These are phyloP conservation scores for Daedaleopsis nitida DNA, from an alignment of 768 basidiomycete genomes.

Conservation along the genomic window DNA sequence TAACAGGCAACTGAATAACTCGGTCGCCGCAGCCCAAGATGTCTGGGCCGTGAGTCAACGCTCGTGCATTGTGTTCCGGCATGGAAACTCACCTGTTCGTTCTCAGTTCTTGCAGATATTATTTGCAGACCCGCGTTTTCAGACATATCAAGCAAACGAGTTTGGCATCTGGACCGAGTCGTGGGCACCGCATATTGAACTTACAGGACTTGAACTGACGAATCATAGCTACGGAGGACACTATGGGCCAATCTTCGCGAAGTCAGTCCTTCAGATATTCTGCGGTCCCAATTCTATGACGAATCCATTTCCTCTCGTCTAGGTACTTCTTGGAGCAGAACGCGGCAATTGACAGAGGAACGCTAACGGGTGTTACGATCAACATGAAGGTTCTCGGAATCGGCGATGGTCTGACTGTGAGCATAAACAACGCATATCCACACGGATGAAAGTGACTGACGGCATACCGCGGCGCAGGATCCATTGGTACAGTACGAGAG, in stretches of 20 bases:
- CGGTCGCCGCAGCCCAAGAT: slow-evolving; percentile 54
- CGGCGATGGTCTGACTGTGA: slow-evolving; percentile 65
- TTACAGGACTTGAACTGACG: neutral
- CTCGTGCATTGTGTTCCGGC: neutral
- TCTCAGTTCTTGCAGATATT: slow-evolving; percentile 58
- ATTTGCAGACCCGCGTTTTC: slow-evolving; percentile 53
- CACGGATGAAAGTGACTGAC: neutral
- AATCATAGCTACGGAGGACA: slow-evolving; percentile 36
- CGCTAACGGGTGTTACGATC: slow-evolving; percentile 44
- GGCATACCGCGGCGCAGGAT: slow-evolving; percentile 25
- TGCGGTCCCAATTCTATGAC: neutral
- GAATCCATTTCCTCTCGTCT: neutral
- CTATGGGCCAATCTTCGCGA: slow-evolving; percentile 39
- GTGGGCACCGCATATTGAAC: slow-evolving; percentile 15
- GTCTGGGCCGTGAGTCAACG: slow-evolving; percentile 42
- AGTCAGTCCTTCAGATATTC: slow-evolving; percentile 14
- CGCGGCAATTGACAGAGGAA: slow-evolving; percentile 49
- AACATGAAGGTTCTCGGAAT: slow-evolving; percentile 62
- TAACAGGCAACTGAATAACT: slow-evolving; percentile 47
- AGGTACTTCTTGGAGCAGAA: slow-evolving; percentile 61
- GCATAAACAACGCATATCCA: slow-evolving; percentile 9
- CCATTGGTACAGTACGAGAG: slow-evolving; percentile 55
- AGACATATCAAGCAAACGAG: slow-evolving; percentile 43
- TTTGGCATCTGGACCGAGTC: slow-evolving; percentile 69
- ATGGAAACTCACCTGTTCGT: neutral